Evolutionary conservation across 805 yeast genomes (phyloP).

Genomic region (Osmozyma mogii): DNA sequence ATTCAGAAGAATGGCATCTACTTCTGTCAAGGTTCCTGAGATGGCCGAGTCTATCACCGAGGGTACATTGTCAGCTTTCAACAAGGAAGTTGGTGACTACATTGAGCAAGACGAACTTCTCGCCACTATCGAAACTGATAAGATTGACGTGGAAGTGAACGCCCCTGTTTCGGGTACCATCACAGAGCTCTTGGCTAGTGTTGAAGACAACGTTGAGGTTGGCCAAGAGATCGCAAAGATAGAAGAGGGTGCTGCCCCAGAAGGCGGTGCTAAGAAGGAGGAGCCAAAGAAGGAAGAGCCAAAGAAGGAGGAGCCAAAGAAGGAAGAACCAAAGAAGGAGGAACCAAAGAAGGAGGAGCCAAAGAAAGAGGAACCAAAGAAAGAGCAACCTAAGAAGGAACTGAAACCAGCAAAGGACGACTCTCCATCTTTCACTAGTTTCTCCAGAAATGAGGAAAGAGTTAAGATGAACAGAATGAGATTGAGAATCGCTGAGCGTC

Average conservation of each 20-base stretch:
- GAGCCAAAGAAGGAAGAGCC: slow-evolving; percentile 16
- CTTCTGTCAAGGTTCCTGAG: slow-evolving; percentile 81
- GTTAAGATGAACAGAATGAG: slow-evolving; percentile 99
- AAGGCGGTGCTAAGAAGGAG: slow-evolving; percentile 18
- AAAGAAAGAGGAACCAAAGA: slow-evolving; percentile 10
- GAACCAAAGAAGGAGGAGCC: slow-evolving; percentile 28
- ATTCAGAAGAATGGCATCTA: slow-evolving; percentile 32
- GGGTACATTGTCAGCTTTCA: slow-evolving; percentile 72
- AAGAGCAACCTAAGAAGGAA: slow-evolving; percentile 9
- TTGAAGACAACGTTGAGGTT: slow-evolving; percentile 91
- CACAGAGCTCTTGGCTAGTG: slow-evolving; percentile 69
- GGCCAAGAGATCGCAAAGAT: slow-evolving; percentile 88
- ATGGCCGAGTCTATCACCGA: slow-evolving; percentile 99
- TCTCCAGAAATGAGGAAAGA: slow-evolving; percentile 80
- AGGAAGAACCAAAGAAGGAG: slow-evolving; percentile 22
- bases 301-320: slow-evolving; percentile 24
- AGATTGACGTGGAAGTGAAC: slow-evolving; percentile 94
- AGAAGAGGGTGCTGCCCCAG: slow-evolving; percentile 49
- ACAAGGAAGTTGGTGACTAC: slow-evolving; percentile 78
- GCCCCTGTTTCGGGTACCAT: slow-evolving; percentile 90
- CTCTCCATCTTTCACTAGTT: slow-evolving; percentile 37
- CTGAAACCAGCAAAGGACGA: slow-evolving; percentile 7
- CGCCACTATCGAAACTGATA: slow-evolving; percentile 97
- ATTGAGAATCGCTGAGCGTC: slow-evolving; percentile 95
- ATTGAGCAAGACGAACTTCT: slow-evolving; percentile 81